Evolutionary conservation across 176 grass and related monocot species (phyloP).

Genomic region (Eragrostis nindensis): DNA sequence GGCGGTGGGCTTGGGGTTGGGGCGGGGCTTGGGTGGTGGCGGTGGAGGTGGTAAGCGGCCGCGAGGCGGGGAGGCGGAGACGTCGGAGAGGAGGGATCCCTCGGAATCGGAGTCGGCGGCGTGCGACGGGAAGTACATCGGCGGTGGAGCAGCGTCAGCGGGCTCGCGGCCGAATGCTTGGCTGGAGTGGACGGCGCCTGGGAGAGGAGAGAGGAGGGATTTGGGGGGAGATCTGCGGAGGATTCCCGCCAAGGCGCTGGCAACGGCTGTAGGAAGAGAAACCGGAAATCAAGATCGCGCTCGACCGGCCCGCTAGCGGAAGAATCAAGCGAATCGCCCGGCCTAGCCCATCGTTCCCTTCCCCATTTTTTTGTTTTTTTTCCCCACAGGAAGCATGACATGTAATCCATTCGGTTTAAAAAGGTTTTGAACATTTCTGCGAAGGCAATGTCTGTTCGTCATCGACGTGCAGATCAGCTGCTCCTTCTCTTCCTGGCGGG

Average conservation of each 20-base stretch:
- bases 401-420: too few relatives aligned
- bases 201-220: not conserved
- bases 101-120: constrained; percentile 70
- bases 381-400: too few relatives aligned
- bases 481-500: too few relatives aligned
- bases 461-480: too few relatives aligned
- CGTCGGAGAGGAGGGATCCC: constrained; percentile 67
- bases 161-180: not conserved
- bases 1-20: constrained; percentile 18
- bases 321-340: too few relatives aligned
- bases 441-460: too few relatives aligned
- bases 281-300: too few relatives aligned
- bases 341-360: too few relatives aligned
- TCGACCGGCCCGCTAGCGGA: too few relatives aligned
- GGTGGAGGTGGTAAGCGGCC: constrained; percentile 31
- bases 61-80: constrained; percentile 66
- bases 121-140: constrained; percentile 37
- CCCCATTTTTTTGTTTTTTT: too few relatives aligned
- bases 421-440: too few relatives aligned
- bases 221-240: constrained; percentile 21
- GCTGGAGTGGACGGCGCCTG: not conserved
- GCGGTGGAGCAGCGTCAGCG: not conserved
- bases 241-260: constrained; percentile 48
- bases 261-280: not conserved
- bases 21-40: constrained; percentile 33